Conservation (phyloP, 352 stramenopile genomes). For the Hyphochytrium catenoides region DNA sequence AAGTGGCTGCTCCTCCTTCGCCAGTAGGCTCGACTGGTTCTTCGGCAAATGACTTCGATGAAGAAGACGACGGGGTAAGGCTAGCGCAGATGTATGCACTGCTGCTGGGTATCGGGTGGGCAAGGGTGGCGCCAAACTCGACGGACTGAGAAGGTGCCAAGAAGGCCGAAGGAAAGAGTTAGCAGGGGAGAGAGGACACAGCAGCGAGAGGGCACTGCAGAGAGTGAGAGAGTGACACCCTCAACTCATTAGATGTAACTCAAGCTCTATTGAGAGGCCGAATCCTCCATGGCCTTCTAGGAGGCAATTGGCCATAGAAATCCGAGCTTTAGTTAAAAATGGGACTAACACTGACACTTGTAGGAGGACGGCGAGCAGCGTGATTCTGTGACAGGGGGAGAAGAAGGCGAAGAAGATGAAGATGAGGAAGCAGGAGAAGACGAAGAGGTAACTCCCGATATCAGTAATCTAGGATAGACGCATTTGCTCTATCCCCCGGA, state of each 20-base stretch:
- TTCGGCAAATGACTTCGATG: no score
- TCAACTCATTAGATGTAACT: no score
- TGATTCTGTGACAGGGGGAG: conserved; percentile 17
- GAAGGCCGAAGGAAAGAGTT: conserved; percentile 1
- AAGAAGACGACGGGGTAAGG: no score
- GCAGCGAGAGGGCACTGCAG: conserved; percentile 24
- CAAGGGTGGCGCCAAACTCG: no score
- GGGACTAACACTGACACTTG: conserved; percentile 4
- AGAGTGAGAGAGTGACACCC: conserved; percentile 45
- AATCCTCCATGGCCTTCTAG: no score
- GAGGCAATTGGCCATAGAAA: no score
- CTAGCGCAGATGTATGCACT: no score
- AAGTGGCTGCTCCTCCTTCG: no score
- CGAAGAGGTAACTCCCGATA: conserved; percentile 16
- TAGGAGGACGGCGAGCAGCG: conserved; percentile 26
- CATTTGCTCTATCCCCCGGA: conserved; percentile 21
- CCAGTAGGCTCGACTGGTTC: no score
- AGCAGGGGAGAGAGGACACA: conserved; percentile 9
- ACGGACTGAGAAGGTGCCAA: background rate
- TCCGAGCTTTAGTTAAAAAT: background rate
- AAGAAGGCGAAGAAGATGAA: conserved; percentile 23
- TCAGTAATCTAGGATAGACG: conserved; percentile 12
- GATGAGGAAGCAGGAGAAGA: conserved; percentile 30
- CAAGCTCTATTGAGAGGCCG: no score
- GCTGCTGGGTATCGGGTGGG: no score